Base-by-base conservation (phyloP, 2,329 filamentous ascomycete species). In the Alternaria sp. region DNA sequence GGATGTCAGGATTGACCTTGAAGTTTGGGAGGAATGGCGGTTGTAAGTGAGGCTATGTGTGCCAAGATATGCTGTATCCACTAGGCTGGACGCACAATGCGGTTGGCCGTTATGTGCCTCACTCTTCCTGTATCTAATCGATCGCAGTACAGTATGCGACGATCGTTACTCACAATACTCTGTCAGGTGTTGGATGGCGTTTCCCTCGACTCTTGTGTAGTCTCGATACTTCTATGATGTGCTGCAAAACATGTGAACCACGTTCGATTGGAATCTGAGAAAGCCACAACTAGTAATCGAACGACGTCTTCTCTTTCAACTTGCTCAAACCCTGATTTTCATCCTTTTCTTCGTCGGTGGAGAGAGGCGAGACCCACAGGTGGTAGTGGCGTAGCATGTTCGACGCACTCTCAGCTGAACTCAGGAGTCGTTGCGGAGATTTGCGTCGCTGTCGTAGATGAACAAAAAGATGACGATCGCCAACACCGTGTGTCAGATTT, bases 401-500 rank as follows among this genome's bases (percentile, higher is more conserved):
- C 46, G 12, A 59, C 26, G 32, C 55, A 47, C 32, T n/a, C 39
- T 22, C 55, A 7, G 38, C 14, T 7, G 11, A 16, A 30, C 24
- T 22, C 36, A 11, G 44, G 26, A 24, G 11, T 36, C 5, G 16
- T 14, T 20, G 36, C 36, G 22, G n/a, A 30, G 38, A 34, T 39
- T 16, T 52, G 34, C 38, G 38, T 49, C 11, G 38, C 36, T 34
- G 49, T 44, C 16, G 34, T 54, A 26, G 34, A 52, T 38, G 32
- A 32, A 11, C 24, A 30, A 46, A 49, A 42, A 24, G 57, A 61
- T 16, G 38, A 51, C 11, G 55, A 62, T 26, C 49, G 26, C n/a
- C 46, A 24, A 20, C 46, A 44, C 41, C 30, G 26, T 8, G 47
- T 9, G 30, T 20, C 44, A 34, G 51, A 14, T 32, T 26, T 47